Evolutionary conservation across 2,329 filamentous ascomycete species (phyloP).

Genomic region (Thyridium curvatum): DNA sequence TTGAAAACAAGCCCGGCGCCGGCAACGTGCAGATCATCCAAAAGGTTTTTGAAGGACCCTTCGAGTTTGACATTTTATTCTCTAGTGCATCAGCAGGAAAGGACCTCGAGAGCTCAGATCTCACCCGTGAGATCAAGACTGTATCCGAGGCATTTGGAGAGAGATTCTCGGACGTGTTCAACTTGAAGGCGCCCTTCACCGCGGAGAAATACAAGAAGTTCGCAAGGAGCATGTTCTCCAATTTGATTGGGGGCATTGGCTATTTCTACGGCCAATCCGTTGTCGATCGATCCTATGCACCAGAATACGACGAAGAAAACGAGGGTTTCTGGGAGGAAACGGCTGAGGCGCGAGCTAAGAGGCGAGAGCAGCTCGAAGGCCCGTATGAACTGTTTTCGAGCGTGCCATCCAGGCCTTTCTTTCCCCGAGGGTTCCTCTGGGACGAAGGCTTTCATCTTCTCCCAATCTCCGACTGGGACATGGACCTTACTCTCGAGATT

Average conservation of each 20-base stretch:
- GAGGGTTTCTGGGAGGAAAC: slow-evolving; percentile 95
- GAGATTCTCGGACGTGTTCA: slow-evolving; percentile 67
- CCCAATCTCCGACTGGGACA: slow-evolving; percentile 89
- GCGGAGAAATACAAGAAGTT: slow-evolving; percentile 69
- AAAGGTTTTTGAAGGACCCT: slow-evolving; percentile 83
- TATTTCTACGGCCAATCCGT: slow-evolving; percentile 89
- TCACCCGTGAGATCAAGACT: slow-evolving; percentile 64
- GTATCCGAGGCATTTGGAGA: slow-evolving; percentile 64
- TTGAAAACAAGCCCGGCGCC: slow-evolving; percentile 58
- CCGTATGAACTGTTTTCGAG: slow-evolving; percentile 86
- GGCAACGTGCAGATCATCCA: slow-evolving; percentile 87
- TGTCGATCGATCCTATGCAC: slow-evolving; percentile 84
- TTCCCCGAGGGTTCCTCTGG: slow-evolving; percentile 94
- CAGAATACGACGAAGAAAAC: slow-evolving; percentile 90
- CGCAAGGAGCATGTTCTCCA: slow-evolving; percentile 87
- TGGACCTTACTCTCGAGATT: slow-evolving; percentile 80
- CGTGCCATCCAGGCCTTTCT: slow-evolving; percentile 90
- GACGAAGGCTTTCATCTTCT: slow-evolving; percentile 95
- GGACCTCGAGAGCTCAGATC: slow-evolving; percentile 50
- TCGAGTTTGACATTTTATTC: slow-evolving; percentile 91
- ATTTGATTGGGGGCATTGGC: slow-evolving; percentile 86
- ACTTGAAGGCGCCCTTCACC: slow-evolving; percentile 70
- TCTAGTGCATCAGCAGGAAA: slow-evolving; percentile 65
- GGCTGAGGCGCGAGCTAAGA: slow-evolving; percentile 67
- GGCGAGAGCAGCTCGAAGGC: slow-evolving; percentile 65